A percentile compares a stretch with the other conserved stretches of the same genome.
Conservation (phyloP, 495 filamentous ascomycete genomes). For the Neurospora hispaniola region DNA sequence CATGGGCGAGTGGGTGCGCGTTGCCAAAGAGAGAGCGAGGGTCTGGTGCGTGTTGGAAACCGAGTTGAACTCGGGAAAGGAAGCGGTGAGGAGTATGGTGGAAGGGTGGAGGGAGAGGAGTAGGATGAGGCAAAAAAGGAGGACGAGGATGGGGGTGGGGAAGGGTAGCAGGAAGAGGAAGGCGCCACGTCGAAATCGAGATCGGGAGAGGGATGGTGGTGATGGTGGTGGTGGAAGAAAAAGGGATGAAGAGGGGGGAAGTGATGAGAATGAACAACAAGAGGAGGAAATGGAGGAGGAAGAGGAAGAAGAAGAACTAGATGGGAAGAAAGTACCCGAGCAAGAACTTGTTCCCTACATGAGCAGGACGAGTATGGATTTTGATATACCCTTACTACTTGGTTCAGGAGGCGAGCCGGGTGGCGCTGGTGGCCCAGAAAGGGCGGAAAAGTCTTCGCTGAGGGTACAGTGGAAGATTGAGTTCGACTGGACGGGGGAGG, state of each 20-base stretch:
- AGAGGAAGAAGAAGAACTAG: background rate
- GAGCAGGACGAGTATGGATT: conserved; percentile 32
- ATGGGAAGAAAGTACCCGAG: background rate
- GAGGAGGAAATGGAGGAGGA: conserved; percentile 2
- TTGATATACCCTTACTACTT: conserved; percentile 20
- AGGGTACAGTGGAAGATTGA: conserved; percentile 45
- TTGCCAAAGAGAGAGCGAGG: conserved; percentile 31
- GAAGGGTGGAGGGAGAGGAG: conserved; percentile 14
- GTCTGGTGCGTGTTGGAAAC: conserved; percentile 36
- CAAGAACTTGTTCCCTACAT: conserved; percentile 28
- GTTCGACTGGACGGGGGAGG: conserved; percentile 57
- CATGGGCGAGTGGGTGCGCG: conserved; percentile 43
- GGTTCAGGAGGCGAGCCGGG: background rate
- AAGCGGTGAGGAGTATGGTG: conserved; percentile 18
- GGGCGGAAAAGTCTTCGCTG: conserved; percentile 16
- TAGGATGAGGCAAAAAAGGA: conserved; percentile 9
- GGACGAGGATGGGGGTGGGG: conserved; percentile 2
- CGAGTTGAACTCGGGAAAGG: conserved; percentile 24
- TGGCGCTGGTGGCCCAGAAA: background rate
- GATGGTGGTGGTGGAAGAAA: too few species aligned
- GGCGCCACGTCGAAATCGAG: too few species aligned
- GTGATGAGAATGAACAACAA: background rate
- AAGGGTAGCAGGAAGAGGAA: background rate
- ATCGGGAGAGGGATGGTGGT: too few species aligned
- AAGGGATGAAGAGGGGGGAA: too few species aligned